Evolutionary conservation across 176 grass and related monocot species (phyloP).

Genomic region (Ensete ventricosum): DNA sequence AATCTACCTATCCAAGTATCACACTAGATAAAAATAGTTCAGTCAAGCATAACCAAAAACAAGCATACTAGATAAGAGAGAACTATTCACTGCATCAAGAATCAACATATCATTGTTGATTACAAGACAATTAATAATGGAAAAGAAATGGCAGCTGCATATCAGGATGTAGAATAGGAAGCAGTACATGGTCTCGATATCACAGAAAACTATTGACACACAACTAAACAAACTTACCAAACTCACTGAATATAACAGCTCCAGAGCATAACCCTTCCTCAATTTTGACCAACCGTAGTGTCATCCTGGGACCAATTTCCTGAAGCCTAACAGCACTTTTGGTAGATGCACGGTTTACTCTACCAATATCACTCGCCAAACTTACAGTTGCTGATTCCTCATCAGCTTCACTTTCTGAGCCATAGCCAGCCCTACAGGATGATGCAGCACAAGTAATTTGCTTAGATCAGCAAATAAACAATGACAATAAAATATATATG

Average conservation of each 20-base stretch:
- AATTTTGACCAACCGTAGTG: slow-evolving; percentile 69
- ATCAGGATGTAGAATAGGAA: neutral
- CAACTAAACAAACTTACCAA: slow-evolving; percentile 32
- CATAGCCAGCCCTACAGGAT: slow-evolving; percentile 61
- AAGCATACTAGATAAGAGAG: too few relatives aligned
- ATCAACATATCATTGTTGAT: too few relatives aligned
- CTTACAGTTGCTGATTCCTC: slow-evolving; percentile 75
- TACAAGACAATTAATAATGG: too few relatives aligned
- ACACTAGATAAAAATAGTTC: too few relatives aligned
- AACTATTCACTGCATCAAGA: too few relatives aligned
- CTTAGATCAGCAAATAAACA: neutral
- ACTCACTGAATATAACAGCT: slow-evolving; percentile 52
- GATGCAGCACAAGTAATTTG: neutral
- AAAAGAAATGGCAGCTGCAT: too few relatives aligned
- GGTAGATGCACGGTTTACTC: slow-evolving; percentile 58
- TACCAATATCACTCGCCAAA: slow-evolving; percentile 59
- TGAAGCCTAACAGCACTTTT: slow-evolving; percentile 86
- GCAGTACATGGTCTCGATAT: neutral
- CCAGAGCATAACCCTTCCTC: slow-evolving; percentile 76
- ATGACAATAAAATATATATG: too few relatives aligned
- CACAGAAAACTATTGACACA: too few relatives aligned
- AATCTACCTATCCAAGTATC: too few relatives aligned
- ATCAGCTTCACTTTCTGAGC: slow-evolving; percentile 87
- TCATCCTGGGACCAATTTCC: slow-evolving; percentile 77
- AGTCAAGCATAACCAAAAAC: too few relatives aligned